Base-by-base conservation (phyloP, 306 rosid genomes). In the Trichosanthes truncata region DNA sequence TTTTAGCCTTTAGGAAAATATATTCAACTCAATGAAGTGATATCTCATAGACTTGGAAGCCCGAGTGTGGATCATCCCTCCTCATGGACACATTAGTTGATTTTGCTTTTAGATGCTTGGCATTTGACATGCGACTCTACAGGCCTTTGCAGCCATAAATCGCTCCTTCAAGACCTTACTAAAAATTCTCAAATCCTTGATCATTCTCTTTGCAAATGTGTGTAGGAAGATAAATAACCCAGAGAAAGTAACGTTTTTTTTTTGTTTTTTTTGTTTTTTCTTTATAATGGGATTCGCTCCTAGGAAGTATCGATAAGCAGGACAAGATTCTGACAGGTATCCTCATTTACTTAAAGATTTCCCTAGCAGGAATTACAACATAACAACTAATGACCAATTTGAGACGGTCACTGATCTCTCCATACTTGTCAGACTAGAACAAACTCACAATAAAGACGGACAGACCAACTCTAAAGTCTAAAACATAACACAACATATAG, bases 21-120 rank as follows among this genome's bases (percentile, higher is more conserved):
- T 48, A 48, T 72, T n/a, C 36, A 46, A 46, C 59, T 48, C 62
- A 17, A 46, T 8, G 17, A 74, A 81, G 61, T 61, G 81, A 61
- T 80, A 51, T 14, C 78, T 81, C 38, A 33, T 53, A 0, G 75
- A 12, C 74, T 69, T 45, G 49, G 60, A 78, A 20, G 33, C 75
- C 10, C 11, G 4, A 69, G 76, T 43, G 35, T 69, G n/a, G 48
- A n/a, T 69, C 53, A 21, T 41, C 33, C 53, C 46, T 6, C 35
- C 6, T 41, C 20, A 23, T 11, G 53, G 53, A 23, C 53, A 43
- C 33, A 13, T 43, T n/a, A 69, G 33, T 18, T 41, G 20, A 26
- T 41, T 43, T 69, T 69, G 0, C 31, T 69, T 68, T 23, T 68
- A 41, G 35, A 41, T 41, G 74, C 17, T 20, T 38, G 9, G 20